Conservation (phyloP, 306 rosid species). For the Fragaria ananassa region DNA sequence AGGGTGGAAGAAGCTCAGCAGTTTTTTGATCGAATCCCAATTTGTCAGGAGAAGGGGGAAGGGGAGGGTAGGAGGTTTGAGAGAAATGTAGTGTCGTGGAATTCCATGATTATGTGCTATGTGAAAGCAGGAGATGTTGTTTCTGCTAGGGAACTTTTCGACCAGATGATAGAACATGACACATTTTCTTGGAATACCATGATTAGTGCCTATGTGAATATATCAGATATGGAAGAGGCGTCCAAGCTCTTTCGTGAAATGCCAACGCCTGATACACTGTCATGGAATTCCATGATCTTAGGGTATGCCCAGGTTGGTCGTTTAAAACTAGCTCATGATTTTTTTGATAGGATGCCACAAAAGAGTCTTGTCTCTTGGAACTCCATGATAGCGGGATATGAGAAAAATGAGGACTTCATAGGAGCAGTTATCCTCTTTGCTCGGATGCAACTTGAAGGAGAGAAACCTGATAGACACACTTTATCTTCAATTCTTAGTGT, state of each 20-base stretch:
- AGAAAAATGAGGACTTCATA: neutral
- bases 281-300: conserved; percentile 1
- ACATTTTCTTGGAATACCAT: neutral
- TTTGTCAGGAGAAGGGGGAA: neutral
- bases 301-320: neutral
- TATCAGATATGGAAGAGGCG: neutral
- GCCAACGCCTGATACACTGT: neutral
- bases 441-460: neutral
- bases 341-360: neutral
- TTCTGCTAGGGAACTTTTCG: neutral
- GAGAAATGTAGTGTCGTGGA: neutral
- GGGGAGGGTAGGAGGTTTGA: neutral
- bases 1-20: neutral
- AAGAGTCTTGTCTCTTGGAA: neutral
- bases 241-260: neutral
- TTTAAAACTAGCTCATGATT: neutral
- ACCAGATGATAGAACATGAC: neutral
- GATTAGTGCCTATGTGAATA: neutral
- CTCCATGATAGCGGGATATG: neutral
- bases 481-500: neutral
- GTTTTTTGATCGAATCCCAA: neutral
- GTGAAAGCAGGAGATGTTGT: neutral
- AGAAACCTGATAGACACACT: neutral
- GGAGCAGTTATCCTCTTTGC: neutral
- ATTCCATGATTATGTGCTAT: conserved; percentile 1